Conservation (phyloP, 495 filamentous ascomycete species). For the Annulohypoxylon bovei region DNA sequence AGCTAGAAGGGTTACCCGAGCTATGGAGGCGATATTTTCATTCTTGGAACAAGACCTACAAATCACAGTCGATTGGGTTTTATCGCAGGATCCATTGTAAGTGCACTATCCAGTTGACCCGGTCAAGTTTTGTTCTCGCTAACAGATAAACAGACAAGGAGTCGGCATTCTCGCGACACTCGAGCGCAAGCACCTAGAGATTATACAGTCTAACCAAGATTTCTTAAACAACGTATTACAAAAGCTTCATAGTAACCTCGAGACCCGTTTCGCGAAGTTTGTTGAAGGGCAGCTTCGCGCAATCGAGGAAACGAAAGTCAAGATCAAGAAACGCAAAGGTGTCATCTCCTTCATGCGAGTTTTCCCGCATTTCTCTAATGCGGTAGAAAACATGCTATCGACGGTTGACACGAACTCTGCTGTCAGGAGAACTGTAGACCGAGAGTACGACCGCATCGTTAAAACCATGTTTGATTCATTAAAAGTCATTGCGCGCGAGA, state of each 20-base stretch:
- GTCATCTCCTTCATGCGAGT: constrained; percentile 93
- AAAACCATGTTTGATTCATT: constrained; percentile 97
- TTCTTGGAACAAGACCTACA: constrained; percentile 84
- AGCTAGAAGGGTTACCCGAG: constrained; percentile 77
- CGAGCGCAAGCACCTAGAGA: constrained; percentile 76
- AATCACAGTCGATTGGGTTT: constrained; percentile 82
- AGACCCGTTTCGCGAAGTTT: constrained; percentile 83
- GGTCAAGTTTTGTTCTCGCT: constrained; percentile 8
- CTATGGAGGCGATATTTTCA: constrained; percentile 87
- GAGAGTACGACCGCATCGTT: constrained; percentile 88
- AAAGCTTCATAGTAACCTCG: constrained; percentile 79
- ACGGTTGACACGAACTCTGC: constrained; percentile 66
- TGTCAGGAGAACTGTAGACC: constrained; percentile 80
- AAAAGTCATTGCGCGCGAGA: constrained; percentile 94
- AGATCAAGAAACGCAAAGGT: constrained; percentile 97
- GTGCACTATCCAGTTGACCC: constrained; percentile 43
- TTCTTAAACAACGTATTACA: constrained; percentile 82
- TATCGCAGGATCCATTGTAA: constrained; percentile 81
- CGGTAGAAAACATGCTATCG: constrained; percentile 83
- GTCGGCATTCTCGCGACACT: constrained; percentile 86
- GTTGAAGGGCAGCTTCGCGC: constrained; percentile 94
- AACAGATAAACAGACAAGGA: constrained; percentile 70
- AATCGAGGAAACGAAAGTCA: constrained; percentile 98
- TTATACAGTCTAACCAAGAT: constrained; percentile 90
- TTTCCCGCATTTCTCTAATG: constrained; percentile 84